Evolutionary conservation across 2,329 filamentous ascomycete species (phyloP), one percentile per base, ranked within the genome.

Genomic region (Penicillium fuscoglaucum): DNA sequence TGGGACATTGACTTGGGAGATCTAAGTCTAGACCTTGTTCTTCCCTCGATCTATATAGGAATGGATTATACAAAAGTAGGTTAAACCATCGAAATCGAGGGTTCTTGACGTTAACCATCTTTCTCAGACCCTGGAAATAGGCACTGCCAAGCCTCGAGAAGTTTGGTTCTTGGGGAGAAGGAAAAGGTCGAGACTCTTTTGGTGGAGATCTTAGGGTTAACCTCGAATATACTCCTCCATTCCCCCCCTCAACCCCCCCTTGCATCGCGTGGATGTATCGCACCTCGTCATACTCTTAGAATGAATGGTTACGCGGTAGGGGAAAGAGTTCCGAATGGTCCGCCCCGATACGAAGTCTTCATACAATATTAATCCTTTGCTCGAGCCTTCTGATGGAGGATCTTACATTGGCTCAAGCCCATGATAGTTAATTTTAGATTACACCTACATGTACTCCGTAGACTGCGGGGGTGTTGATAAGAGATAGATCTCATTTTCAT

Each of bases 231-330:
- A 41, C 41, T 26, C 37, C 21, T 28, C 15, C 40, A 40, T 40
- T 31, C 29, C 7, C 33, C 29, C 19, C 19, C 19, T 24, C 19
- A 37, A 19, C 33, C n/a, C 51, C 62, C 61, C 64, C 63, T 66
- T 66, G 61, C 64, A 65, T 62, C 49, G 54, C 57, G 58, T 64
- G 58, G 63, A 66, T 64, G 58, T 64, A 66, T 66, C 60, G 58
- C 9, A 26, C 41, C 46, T 56, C 58, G 64, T 66, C 64, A 62
- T 63, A 65, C 64, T 57, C 59, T 55, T 53, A 24, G 37, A 43
- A 47, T 21, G 37, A 50, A 40, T 60, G 54, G 62, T 66, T 66
- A 66, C 62, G 61, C 62, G 53, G 64, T 59, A 65, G 58, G 60
- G 62, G 59, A 53, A 53, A 28, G 60, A 19, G 56, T 67, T 65